These are phyloP conservation scores for Globisporangium recalcitrans DNA, from an alignment of 352 stramenopile species.

Conservation along the genomic window DNA sequence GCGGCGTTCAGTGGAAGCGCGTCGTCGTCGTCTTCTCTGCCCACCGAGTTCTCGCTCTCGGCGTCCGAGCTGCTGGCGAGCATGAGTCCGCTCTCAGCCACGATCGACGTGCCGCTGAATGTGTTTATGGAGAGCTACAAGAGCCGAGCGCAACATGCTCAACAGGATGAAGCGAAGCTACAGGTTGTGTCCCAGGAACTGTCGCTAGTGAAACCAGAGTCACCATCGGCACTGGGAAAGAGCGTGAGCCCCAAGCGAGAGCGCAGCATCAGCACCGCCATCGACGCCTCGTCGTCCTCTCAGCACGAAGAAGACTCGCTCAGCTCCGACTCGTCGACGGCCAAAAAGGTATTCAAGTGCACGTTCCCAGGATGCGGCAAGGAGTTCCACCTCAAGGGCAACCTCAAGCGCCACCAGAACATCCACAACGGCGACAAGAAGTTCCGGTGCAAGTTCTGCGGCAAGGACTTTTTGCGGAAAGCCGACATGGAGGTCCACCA, in stretches of 20 bases:
- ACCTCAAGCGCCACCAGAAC: conserved; percentile 54
- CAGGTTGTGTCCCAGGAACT: neutral
- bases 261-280: neutral
- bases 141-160: neutral
- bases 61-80: neutral
- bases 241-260: neutral
- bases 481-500: conserved; percentile 74
- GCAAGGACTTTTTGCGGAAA: conserved; percentile 61
- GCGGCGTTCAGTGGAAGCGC: neutral
- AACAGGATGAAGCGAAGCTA: neutral
- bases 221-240: neutral
- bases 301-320: conserved; percentile 6
- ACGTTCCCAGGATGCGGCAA: conserved; percentile 45
- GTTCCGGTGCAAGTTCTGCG: conserved; percentile 58
- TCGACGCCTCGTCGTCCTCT: neutral
- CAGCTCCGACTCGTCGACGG: conserved; percentile 1
- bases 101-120: neutral
- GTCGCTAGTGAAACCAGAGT: neutral
- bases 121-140: conserved; percentile 6
- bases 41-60: neutral
- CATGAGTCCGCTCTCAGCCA: neutral
- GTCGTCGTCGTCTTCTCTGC: neutral
- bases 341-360: conserved; percentile 32
- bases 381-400: conserved; percentile 62
- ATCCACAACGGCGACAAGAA: conserved; percentile 56